Evolutionary conservation across 2,329 filamentous ascomycete species (phyloP).

Genomic region (Penicillium sp.): DNA sequence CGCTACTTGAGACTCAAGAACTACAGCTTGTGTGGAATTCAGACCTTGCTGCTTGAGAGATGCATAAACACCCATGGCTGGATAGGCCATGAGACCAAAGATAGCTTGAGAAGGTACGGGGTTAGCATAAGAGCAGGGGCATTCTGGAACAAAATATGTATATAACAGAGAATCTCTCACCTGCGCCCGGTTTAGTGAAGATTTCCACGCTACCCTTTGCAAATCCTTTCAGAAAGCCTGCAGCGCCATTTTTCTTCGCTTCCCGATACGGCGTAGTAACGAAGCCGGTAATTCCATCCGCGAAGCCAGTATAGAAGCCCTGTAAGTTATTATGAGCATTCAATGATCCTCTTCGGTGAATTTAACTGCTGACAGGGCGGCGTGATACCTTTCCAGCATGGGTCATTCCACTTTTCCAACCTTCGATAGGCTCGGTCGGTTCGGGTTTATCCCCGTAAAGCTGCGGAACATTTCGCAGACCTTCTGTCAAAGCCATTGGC

Average conservation of each 20-base stretch:
- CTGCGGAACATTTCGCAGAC: constrained; percentile 32
- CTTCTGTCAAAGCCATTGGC: constrained; percentile 37
- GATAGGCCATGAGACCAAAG: too few relatives aligned
- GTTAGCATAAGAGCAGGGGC: too few relatives aligned
- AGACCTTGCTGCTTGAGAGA: too few relatives aligned
- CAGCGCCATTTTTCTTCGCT: background rate
- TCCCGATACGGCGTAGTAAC: background rate
- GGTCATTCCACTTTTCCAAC: constrained; percentile 31
- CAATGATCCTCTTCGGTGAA: too few relatives aligned
- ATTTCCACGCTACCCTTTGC: background rate
- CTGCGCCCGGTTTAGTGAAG: background rate
- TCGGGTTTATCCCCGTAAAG: constrained; percentile 37
- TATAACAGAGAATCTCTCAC: too few relatives aligned
- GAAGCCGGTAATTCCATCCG: background rate
- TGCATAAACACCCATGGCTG: too few relatives aligned
- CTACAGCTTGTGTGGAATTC: too few relatives aligned
- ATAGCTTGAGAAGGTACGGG: too few relatives aligned
- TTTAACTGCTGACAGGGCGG: too few relatives aligned
- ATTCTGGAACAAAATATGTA: too few relatives aligned
- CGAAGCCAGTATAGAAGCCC: background rate
- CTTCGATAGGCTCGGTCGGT: constrained; percentile 30
- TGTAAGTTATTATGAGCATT: too few relatives aligned
- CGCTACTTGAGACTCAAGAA: too few relatives aligned
- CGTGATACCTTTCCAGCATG: constrained; percentile 32
- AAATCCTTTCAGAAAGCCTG: background rate